Base-by-base conservation (phyloP, 192 early-diverging fungal species). In the Mortierella antarctica region DNA sequence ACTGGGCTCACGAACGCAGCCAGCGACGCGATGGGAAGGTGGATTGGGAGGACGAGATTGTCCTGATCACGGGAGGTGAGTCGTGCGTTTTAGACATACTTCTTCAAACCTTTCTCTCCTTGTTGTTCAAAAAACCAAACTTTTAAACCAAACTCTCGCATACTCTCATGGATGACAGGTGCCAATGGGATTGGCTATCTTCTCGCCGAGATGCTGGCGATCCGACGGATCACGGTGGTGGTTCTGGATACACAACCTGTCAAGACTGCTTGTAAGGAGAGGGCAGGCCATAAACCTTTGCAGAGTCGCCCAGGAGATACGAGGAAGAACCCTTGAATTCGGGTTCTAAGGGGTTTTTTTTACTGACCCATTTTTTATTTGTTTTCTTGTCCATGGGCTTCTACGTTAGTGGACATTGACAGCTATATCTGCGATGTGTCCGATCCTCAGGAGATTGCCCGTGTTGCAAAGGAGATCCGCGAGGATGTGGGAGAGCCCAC, bases 401-500 rank as follows among this genome's bases (percentile, higher is more conserved):
- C 39, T 8, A 13, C 20, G 6, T 13, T 81, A 86, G 85, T 78
- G 47, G 82, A 83, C 41, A 70, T 85, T 57, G 65, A 67, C 31
- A 78, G 73, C 57, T 88, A 82, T 70, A 50, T 88, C 82, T 93
- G 92, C 82, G 92, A 93, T 73, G 84, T 92, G 6, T 83, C 89
- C 13, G 70, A 88, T 48, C 73, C 66, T 14, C 64, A 77, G 18
- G 63, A 73, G 11, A 84, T 92, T 54, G 73, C 83, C 45, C 65
- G 80, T 14, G 87, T 84, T 23, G 89, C 88, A 11, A 82, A 70
- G 44, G 66, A 83, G 41, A 84, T 90, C 23, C 73, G 79, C 2
- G 66, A 76, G 23, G 83, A 89, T 49, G 70, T 89, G 3, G 95
- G 93, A 14, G 76, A 90, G 57, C 92, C 93, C 14, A 96, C 93